Percentiles rank a stretch among this genome's conserved stretches.
Conservation (phyloP, 179 eudicot genomes). For the Monotropa hypopitys region DNA sequence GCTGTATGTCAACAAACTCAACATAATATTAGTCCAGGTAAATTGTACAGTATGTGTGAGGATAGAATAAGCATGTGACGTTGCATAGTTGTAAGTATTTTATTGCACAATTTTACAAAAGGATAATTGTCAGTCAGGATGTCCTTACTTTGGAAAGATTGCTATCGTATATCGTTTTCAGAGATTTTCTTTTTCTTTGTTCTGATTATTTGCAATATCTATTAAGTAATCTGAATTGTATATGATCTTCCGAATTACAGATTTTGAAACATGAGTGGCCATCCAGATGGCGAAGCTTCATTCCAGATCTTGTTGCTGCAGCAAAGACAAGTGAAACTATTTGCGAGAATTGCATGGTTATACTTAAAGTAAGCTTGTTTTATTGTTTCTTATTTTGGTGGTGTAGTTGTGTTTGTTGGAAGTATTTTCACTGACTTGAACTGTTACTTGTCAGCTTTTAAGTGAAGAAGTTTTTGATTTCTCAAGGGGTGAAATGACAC, state of each 20-base stretch:
- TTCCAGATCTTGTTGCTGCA: constrained; percentile 92
- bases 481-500: constrained; percentile 99
- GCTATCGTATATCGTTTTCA: too few relatives aligned
- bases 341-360: constrained; percentile 98
- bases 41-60: not conserved
- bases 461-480: constrained; percentile 99
- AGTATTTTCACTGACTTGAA: not conserved
- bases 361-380: constrained; percentile 54
- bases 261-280: constrained; percentile 99
- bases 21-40: constrained; percentile 92
- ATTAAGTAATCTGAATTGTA: not conserved
- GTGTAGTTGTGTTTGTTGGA: not conserved
- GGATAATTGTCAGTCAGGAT: not conserved
- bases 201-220: not conserved
- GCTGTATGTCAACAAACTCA: constrained; percentile 84
- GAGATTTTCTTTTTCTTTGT: not conserved
- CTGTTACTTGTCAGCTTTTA: constrained; percentile 41
- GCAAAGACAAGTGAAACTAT: constrained; percentile 96
- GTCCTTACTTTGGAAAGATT: not conserved
- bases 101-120: not conserved
- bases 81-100: not conserved
- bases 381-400: not conserved
- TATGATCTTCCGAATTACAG: constrained; percentile 23
- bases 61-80: not conserved
- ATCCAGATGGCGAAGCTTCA: constrained; percentile 83